These are phyloP conservation scores for Blumeria hordei DNA, from an alignment of 2,329 filamentous ascomycete species.

Conservation along the genomic window DNA sequence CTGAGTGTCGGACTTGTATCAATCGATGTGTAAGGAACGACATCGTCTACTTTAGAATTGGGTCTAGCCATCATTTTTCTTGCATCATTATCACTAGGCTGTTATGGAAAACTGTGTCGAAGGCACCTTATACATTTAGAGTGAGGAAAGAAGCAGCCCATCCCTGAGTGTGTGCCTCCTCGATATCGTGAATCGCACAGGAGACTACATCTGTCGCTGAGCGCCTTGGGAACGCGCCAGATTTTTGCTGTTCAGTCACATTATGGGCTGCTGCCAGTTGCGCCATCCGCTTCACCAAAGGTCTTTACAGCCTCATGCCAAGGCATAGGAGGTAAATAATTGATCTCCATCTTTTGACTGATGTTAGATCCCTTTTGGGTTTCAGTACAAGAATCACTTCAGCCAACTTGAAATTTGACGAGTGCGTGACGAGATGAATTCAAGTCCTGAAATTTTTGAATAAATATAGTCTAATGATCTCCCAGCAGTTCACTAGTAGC, in stretches of 20 bases:
- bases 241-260: background rate
- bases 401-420: no score
- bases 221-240: background rate
- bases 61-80: background rate
- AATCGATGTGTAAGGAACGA: background rate
- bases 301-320: background rate
- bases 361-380: no score
- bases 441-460: no score
- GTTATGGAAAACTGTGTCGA: background rate
- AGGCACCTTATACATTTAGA: background rate
- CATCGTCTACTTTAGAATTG: background rate
- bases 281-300: background rate
- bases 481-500: no score
- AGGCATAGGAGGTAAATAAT: background rate
- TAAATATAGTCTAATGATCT: no score
- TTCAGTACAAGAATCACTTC: no score
- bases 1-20: background rate
- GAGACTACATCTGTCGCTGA: background rate
- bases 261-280: background rate
- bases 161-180: background rate
- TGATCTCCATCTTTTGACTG: no score
- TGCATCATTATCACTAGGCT: background rate
- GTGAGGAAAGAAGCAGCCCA: background rate
- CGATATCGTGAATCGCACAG: background rate
- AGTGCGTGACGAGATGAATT: no score